Evolutionary conservation across 2,329 filamentous ascomycete species (phyloP).

Genomic region (Bipolaris gigantea): DNA sequence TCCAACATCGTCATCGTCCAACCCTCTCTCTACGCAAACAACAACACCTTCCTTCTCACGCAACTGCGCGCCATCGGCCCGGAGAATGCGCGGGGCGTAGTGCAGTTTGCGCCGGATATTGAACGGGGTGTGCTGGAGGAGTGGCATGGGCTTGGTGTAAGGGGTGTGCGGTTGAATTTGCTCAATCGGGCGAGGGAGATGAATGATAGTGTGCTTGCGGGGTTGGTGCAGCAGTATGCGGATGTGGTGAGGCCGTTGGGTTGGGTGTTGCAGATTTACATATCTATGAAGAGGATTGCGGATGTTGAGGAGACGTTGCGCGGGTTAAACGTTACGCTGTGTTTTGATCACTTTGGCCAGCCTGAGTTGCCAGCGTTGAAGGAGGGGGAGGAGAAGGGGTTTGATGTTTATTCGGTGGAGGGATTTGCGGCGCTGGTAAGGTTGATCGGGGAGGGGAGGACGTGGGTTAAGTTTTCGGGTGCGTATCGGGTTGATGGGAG

Average conservation of each 20-base stretch:
- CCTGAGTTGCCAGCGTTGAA: neutral
- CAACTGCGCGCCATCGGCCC: neutral
- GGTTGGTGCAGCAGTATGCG: neutral
- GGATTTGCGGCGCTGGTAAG: neutral
- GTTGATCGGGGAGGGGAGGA: neutral
- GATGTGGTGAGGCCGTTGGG: neutral
- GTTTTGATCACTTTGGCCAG: neutral
- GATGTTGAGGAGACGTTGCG: neutral
- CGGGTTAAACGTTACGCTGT: neutral
- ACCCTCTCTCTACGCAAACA: neutral
- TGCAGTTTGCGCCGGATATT: neutral
- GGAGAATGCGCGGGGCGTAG: neutral
- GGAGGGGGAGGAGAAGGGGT: neutral
- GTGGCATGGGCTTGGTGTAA: neutral
- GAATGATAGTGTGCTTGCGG: neutral
- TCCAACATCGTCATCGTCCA: neutral
- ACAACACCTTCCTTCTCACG: neutral
- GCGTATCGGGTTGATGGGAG: neutral
- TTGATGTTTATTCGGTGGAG: neutral
- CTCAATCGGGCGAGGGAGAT: neutral
- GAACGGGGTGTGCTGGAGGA: neutral
- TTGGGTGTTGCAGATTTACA: neutral
- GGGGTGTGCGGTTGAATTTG: neutral
- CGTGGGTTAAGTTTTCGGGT: neutral
- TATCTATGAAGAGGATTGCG: neutral